Conservation (phyloP, 768 basidiomycete species). For the Hortiboletus campestris region DNA sequence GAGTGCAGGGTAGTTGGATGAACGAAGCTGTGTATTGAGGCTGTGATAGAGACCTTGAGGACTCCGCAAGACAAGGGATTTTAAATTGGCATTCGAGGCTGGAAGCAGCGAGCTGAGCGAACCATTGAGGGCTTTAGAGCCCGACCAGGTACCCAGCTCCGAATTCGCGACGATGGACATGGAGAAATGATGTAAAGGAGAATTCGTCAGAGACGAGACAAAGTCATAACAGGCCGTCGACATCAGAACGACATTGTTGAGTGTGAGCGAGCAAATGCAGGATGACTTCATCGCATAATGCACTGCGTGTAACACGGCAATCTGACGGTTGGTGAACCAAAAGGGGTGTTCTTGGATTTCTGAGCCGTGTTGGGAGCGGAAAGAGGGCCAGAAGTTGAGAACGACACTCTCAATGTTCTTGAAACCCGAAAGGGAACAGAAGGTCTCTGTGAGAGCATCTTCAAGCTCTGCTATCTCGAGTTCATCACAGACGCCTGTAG, state of each 20-base stretch:
- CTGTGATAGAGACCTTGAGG: conserved; percentile 32
- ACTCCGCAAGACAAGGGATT: conserved; percentile 25
- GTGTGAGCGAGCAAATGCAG: conserved; percentile 19
- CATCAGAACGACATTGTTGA: conserved; percentile 29
- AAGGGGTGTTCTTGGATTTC: conserved; percentile 30
- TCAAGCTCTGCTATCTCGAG: conserved; percentile 34
- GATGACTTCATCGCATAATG: conserved; percentile 23
- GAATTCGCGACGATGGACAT: conserved; percentile 32
- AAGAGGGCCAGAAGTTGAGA: conserved; percentile 34
- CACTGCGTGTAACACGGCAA: conserved; percentile 23
- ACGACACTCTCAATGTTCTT: conserved; percentile 19
- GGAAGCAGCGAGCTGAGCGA: conserved; percentile 28
- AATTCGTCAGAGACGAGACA: conserved; percentile 22
- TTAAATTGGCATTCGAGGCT: conserved; percentile 15
- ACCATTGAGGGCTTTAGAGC: conserved; percentile 29
- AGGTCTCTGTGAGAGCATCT: conserved; percentile 27
- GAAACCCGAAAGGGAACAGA: conserved; percentile 20
- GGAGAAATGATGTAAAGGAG: conserved; percentile 30
- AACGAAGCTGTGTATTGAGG: conserved; percentile 17
- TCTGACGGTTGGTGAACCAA: conserved; percentile 32
- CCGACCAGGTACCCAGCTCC: conserved; percentile 30
- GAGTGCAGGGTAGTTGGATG: conserved; percentile 26
- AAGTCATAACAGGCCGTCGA: conserved; percentile 27
- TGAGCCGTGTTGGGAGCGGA: conserved; percentile 19
- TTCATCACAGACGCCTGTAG: conserved; percentile 22